Evolutionary conservation across 352 stramenopile species (phyloP), one percentile per base, ranked within the genome.

Genomic region (Phytopythium chamaehyphon): DNA sequence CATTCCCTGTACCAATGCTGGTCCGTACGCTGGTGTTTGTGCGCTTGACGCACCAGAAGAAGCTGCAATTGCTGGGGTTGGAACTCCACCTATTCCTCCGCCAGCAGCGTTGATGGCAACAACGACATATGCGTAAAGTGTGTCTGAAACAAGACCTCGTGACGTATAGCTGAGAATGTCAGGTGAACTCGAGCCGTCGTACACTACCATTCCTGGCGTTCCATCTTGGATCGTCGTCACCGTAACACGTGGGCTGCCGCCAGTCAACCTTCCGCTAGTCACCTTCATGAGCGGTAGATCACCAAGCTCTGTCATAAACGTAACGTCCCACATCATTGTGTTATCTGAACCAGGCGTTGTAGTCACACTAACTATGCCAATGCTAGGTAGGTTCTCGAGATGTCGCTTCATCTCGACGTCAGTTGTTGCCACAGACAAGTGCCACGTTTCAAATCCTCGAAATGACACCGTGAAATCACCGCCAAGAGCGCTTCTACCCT

Each of bases 251-350:
- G 83, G 59, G 40, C 56, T 76, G 2, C 75, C 79, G 15, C 86
- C 84, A 5, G 64, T 90, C 9, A 99, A 69, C 18, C 93, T 73
- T 0, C 93, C 96, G 19, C 73, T 73, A 1, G 95, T 98, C 16
- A 87, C 76, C 51, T 84, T 73, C 71, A 99, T 90, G 39, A 93
- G 58, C 8, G 95, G 93, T 15, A 99, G 57, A 59, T 99, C 82
- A 1, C 95, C 94, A n/a, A 96, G 64, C 47, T 98, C 88, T 9
- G 91, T 97, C 18, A 94, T 47, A 57, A 98, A 98, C 3, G 83
- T 95, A 6, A 98, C 72, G 33, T 83, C 78, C 94, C 94, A 98
- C 1, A 47, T 69, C 66, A 80, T 85, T 0, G 68, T 71, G 45
- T 93, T 95, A 55, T 93, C 73, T 2, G 60, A 40, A 0, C 71